Percentiles rank a stretch among this genome's conserved stretches.
phyloP scores from a whole-genome alignment of 2,329 filamentous ascomycete genomes.

The Colletotrichum melonis region DNA sequence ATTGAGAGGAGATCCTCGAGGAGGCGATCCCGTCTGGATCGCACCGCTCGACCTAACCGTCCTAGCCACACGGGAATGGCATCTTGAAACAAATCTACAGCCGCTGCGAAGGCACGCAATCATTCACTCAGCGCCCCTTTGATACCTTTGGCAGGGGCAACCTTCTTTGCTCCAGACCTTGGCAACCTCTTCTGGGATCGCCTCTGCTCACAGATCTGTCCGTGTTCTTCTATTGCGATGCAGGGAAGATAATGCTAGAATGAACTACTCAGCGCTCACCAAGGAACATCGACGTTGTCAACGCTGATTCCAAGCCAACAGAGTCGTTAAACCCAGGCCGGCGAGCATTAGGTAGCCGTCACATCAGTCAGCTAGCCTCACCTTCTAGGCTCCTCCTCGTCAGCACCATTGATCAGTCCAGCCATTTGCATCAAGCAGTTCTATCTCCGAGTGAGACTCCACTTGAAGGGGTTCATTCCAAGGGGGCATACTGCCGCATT shows the following conservation, averaged over 20 bases:
- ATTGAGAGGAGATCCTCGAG: conserved; percentile 6
- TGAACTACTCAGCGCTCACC: conserved; percentile 16
- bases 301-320: neutral
- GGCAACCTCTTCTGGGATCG: conserved; percentile 15
- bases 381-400: neutral
- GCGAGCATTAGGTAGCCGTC: neutral
- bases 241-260: conserved; percentile 10
- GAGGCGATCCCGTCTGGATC: conserved; percentile 26
- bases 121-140: neutral
- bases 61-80: conserved; percentile 21
- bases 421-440: neutral
- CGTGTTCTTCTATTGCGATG: conserved; percentile 25
- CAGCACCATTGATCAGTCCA: neutral
- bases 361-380: conserved; percentile 9
- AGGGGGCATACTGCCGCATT: conserved; percentile 2
- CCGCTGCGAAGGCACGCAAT: conserved; percentile 3
- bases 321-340: neutral
- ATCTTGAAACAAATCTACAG: conserved; percentile 31
- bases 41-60: conserved; percentile 12
- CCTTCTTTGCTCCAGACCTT: conserved; percentile 15
- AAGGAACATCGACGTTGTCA: conserved; percentile 11
- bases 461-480: conserved; percentile 9
- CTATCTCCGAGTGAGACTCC: conserved; percentile 5
- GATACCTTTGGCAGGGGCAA: conserved; percentile 4
- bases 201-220: conserved; percentile 28